Evolutionary conservation across 1,139 yeast species (phyloP), one percentile per base, ranked within the genome.

Genomic region (Yamadazyma spencermartinsiae): DNA sequence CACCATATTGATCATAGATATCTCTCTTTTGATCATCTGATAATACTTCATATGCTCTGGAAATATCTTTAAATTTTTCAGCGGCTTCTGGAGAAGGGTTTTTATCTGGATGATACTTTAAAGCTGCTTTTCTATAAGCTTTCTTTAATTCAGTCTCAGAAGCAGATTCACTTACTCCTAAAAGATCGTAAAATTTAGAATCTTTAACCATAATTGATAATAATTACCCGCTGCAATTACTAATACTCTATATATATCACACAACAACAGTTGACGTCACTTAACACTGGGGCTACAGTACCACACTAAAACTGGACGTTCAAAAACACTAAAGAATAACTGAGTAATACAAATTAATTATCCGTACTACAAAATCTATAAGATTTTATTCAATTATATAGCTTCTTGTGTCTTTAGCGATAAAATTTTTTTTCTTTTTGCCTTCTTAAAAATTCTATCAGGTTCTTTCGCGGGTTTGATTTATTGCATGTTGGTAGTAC

Each of bases 21-120:
- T 84, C 86, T 68, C 98, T 85, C 75, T 90, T 92, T 59, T 89
- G 86, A 21, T 84, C 73, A 58, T 90, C 98, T 8, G 88, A 78
- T 47, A 92, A 74, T 23, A 88, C 73, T 65, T 92, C 98, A 61
- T 92, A 92, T 8, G 98, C 97, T 49, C 82, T 82, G 9, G 94
- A 83, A 48, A 88, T 77, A 61, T 89, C 96, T 69, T 90, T 90
- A 67, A 90, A 90, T 68, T 88, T 90, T 61, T 92, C 98, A 40
- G 96, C 95, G 27, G 96, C 98, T 58, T 86, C 96, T 41, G 89
- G 86, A 19, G 66, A 60, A 39, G 76, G 70, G 55, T 72, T 72
- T 76, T 92, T 92, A 69, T 92, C 98, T 45, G 98, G 98, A 63
- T 92, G 98, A 68, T 80, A 86, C 60, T 86, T 90, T 58, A 92